Conservation (phyloP, 2,329 filamentous ascomycete species). For the Coniochaeta pulveracea region DNA sequence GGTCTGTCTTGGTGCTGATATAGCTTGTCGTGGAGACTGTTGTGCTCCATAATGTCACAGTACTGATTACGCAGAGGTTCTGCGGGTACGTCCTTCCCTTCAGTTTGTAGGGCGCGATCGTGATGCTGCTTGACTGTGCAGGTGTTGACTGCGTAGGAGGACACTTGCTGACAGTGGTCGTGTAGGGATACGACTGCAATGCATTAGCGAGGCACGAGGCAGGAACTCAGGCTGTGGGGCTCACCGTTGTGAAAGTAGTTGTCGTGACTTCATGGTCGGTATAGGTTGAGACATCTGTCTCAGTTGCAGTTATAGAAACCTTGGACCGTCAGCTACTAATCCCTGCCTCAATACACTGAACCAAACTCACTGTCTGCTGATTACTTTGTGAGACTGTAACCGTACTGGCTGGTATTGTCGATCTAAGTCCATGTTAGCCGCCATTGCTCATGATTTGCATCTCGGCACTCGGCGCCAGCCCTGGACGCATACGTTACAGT, state of each 20-base stretch:
- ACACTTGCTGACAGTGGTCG: conserved; percentile 7
- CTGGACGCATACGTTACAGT: too few species aligned
- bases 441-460: too few species aligned
- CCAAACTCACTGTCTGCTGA: too few species aligned
- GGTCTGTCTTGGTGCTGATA: background rate
- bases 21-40: background rate
- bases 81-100: conserved; percentile 2
- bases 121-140: background rate
- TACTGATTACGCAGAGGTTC: conserved; percentile 3
- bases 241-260: conserved; percentile 6
- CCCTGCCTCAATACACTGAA: too few species aligned
- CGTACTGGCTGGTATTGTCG: too few species aligned
- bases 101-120: too few species aligned
- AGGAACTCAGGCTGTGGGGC: background rate
- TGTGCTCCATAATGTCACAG: conserved; percentile 3
- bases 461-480: too few species aligned
- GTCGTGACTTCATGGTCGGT: conserved; percentile 5
- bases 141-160: conserved; percentile 1
- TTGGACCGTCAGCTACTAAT: too few species aligned
- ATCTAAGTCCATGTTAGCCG: too few species aligned
- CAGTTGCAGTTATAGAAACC: too few species aligned
- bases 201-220: background rate
- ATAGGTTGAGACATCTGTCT: conserved; percentile 1
- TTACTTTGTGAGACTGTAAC: too few species aligned
- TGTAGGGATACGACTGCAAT: conserved; percentile 9